phyloP scores from a whole-genome alignment of 176 grass and related monocot species.

The Eragrostis curvula region DNA sequence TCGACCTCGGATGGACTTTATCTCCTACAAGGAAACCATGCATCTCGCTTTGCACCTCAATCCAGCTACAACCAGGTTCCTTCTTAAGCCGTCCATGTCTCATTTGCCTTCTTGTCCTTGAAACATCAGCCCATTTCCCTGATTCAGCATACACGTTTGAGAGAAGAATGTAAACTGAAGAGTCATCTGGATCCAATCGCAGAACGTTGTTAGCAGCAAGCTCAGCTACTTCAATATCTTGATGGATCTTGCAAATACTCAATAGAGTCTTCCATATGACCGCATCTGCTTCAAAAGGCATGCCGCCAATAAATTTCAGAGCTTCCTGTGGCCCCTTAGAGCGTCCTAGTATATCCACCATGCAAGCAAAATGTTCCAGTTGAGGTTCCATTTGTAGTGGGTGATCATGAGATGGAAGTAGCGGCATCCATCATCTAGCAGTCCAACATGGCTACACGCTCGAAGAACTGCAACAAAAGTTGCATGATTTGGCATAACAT shows the following conservation, averaged over 20 bases:
- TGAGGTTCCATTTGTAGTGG: constrained; percentile 67
- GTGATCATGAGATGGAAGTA: constrained; percentile 77
- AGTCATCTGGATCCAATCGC: constrained; percentile 67
- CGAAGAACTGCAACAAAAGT: constrained; percentile 86
- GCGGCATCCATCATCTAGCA: constrained; percentile 62
- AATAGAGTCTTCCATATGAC: constrained; percentile 85
- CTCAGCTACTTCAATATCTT: constrained; percentile 74
- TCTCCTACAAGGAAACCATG: constrained; percentile 80
- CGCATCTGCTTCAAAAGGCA: constrained; percentile 76
- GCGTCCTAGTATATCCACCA: constrained; percentile 87
- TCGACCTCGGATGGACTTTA: constrained; percentile 62
- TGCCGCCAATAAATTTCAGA: constrained; percentile 63
- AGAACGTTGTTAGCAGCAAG: constrained; percentile 66
- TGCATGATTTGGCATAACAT: constrained; percentile 78
- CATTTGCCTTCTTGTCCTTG: constrained; percentile 74
- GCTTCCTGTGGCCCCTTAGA: constrained; percentile 71
- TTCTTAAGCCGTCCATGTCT: constrained; percentile 70
- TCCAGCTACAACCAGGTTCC: constrained; percentile 94
- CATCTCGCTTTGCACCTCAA: constrained; percentile 74
- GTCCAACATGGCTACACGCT: constrained; percentile 83
- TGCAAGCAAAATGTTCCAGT: constrained; percentile 84
- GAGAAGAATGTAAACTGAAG: constrained; percentile 74
- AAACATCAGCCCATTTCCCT: constrained; percentile 70
- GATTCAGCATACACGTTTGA: constrained; percentile 74
- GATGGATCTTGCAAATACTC: constrained; percentile 70